These are phyloP conservation scores for Termitomyces eurrhizus DNA, from an alignment of 768 basidiomycete species.

Conservation along the genomic window DNA sequence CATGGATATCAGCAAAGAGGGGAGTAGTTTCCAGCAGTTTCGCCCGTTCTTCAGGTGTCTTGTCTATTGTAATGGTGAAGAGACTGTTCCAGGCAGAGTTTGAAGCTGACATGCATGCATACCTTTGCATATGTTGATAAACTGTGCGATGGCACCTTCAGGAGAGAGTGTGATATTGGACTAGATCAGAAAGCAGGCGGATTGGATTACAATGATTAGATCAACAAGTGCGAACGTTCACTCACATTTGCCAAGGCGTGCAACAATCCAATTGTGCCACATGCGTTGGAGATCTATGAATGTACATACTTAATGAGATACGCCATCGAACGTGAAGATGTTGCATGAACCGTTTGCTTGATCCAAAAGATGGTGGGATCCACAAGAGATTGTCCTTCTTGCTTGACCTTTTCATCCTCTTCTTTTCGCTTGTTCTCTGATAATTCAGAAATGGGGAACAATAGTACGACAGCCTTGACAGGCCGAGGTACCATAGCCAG, in stretches of 20 bases:
- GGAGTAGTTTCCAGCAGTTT: constrained; percentile 69
- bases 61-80: constrained; percentile 41
- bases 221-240: neutral
- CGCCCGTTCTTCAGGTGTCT: constrained; percentile 71
- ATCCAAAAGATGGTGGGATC: constrained; percentile 79
- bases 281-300: constrained; percentile 72
- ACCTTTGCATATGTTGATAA: constrained; percentile 66
- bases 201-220: neutral
- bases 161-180: constrained; percentile 54
- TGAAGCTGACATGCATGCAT: constrained; percentile 9
- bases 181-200: constrained; percentile 32
- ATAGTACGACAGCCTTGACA: constrained; percentile 78
- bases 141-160: constrained; percentile 57
- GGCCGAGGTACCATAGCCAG: constrained; percentile 67
- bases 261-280: constrained; percentile 84
- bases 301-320: neutral
- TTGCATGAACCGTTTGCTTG: constrained; percentile 70
- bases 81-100: neutral
- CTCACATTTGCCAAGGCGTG: constrained; percentile 81
- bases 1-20: constrained; percentile 77
- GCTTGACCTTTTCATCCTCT: constrained; percentile 56
- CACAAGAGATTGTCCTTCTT: constrained; percentile 40
- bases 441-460: constrained; percentile 69
- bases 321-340: neutral
- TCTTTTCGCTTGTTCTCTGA: constrained; percentile 46